Percentiles rank a stretch among this genome's conserved stretches.
phyloP scores from a whole-genome alignment of 495 filamentous ascomycete genomes.

The Daldinia childiae region DNA sequence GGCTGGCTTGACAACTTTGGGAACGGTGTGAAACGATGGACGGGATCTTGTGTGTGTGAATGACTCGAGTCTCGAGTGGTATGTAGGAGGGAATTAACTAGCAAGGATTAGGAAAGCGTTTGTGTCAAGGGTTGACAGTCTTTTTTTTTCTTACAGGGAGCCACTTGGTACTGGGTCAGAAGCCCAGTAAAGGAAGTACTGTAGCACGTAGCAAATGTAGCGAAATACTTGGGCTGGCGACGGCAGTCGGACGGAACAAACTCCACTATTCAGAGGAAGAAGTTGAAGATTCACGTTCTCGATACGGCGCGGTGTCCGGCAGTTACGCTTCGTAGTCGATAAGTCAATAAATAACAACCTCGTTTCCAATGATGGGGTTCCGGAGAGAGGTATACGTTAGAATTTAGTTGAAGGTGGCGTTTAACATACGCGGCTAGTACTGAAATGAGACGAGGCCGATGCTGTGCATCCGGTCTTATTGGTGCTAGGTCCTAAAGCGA shows the following conservation, averaged over 20 bases:
- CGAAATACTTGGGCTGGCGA: conserved; percentile 6
- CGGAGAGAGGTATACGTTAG: conserved; percentile 10
- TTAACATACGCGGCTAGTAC: not conserved
- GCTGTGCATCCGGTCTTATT: not conserved
- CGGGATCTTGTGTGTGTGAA: conserved; percentile 36
- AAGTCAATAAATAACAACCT: conserved; percentile 3
- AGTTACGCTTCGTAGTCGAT: conserved; percentile 7
- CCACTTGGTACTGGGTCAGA: conserved; percentile 1
- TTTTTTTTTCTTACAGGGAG: conserved; percentile 28
- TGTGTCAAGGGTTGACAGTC: conserved; percentile 27
- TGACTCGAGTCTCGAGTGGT: conserved; percentile 35
- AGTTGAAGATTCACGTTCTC: conserved; percentile 2
- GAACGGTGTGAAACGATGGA: conserved; percentile 39
- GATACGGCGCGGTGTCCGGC: conserved; percentile 28
- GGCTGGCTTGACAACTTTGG: conserved; percentile 30
- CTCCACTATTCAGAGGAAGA: conserved; percentile 25
- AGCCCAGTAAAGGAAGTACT: not conserved
- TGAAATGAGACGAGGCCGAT: not conserved
- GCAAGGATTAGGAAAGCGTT: conserved; percentile 43
- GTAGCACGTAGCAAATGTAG: conserved; percentile 27
- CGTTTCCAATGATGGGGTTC: conserved; percentile 19
- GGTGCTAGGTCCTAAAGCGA: conserved; percentile 4
- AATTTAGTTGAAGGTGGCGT: conserved; percentile 4
- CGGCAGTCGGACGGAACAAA: conserved; percentile 26
- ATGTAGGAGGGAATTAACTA: conserved; percentile 31